Evolutionary conservation across 2,329 filamentous ascomycete genomes (phyloP).

Genomic region (Colletotrichum sidae): DNA sequence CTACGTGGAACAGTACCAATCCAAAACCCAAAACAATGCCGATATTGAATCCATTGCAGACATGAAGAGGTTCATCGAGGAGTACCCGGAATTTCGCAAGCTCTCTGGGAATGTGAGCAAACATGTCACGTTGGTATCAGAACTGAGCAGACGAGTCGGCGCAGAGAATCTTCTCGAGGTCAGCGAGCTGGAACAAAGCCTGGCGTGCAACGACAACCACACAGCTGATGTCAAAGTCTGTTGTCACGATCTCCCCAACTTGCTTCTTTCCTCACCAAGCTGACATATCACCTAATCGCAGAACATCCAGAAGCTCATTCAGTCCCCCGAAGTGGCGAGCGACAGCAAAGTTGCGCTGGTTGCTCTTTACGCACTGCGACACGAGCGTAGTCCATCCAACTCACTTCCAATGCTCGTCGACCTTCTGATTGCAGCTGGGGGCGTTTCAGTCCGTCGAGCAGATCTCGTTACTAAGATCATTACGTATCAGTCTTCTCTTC

Average conservation of each 20-base stretch:
- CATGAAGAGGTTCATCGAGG: conserved; percentile 99
- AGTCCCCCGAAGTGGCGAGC: conserved; percentile 78
- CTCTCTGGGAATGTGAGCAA: conserved; percentile 98
- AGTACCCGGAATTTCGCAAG: conserved; percentile 97
- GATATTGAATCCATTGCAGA: conserved; percentile 97
- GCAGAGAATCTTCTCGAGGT: conserved; percentile 92
- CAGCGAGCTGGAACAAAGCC: conserved; percentile 94
- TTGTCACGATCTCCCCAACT: background rate
- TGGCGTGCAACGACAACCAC: conserved; percentile 98
- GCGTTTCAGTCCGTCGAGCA: conserved; percentile 79
- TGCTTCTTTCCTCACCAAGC: background rate
- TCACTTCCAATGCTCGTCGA: conserved; percentile 88
- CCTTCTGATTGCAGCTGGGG: conserved; percentile 85
- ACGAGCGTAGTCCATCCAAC: conserved; percentile 87
- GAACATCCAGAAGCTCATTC: conserved; percentile 88
- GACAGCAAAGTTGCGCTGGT: conserved; percentile 91
- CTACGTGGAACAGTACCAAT: conserved; percentile 98
- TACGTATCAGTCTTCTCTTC: conserved; percentile 87
- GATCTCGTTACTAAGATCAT: conserved; percentile 86
- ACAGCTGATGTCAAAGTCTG: conserved; percentile 86
- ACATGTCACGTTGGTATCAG: conserved; percentile 94
- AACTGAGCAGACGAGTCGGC: conserved; percentile 88
- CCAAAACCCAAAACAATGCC: conserved; percentile 94
- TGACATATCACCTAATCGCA: conserved; percentile 46
- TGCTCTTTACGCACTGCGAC: conserved; percentile 93